Conservation (phyloP, 2,329 filamentous ascomycete genomes). For the Botrytis tulipae region DNA sequence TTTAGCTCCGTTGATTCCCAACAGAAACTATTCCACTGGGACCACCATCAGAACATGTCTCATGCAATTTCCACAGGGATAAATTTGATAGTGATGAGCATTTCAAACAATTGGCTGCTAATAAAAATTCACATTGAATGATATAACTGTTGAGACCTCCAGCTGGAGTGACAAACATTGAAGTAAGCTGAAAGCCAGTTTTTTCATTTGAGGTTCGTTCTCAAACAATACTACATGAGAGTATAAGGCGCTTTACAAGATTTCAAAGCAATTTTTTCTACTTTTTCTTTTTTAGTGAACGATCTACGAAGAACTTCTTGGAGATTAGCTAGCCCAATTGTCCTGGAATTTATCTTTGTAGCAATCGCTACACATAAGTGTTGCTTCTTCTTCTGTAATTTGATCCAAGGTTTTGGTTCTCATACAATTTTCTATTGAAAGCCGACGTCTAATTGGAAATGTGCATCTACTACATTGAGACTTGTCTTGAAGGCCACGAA, state of each 20-base stretch:
- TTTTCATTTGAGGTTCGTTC: background rate
- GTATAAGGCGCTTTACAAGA: fast-evolving
- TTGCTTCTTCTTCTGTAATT: background rate
- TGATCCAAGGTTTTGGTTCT: background rate
- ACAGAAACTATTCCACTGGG: background rate
- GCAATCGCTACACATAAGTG: background rate
- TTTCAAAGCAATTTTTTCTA: no score
- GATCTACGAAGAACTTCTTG: fast-evolving
- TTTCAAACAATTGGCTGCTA: background rate
- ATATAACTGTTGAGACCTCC: background rate
- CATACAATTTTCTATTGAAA: background rate
- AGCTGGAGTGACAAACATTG: background rate
- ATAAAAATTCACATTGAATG: background rate
- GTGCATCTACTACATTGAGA: background rate
- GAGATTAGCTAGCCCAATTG: background rate
- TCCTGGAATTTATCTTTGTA: background rate
- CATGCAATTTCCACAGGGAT: background rate
- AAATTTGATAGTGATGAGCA: background rate
- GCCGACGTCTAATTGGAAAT: background rate
- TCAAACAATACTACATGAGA: background rate
- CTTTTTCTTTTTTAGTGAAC: background rate
- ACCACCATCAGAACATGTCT: background rate
- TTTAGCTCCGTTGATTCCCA: background rate
- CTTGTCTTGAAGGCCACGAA: background rate
- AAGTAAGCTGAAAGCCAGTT: background rate